Evolutionary conservation across 305 asterid genomes (phyloP).

Genomic region (Striga hermonthica): DNA sequence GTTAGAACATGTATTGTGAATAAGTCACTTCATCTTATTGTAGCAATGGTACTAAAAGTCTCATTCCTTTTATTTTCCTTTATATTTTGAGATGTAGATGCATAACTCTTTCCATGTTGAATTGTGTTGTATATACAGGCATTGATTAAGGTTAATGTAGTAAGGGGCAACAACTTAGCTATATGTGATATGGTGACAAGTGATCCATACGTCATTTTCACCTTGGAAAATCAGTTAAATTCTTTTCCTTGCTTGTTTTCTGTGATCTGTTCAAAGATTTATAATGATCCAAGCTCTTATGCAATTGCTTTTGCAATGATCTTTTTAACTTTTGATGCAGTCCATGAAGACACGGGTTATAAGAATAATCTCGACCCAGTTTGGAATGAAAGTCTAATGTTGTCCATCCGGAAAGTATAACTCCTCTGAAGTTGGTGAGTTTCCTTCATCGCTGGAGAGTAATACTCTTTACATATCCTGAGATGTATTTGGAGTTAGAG

Average conservation of each 20-base stretch:
- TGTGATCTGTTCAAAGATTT: neutral
- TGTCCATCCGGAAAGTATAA: constrained; percentile 79
- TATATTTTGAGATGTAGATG: neutral
- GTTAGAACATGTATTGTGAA: constrained; percentile 16
- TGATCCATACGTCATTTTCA: constrained; percentile 75
- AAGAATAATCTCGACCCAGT: constrained; percentile 89
- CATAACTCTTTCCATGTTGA: constrained; percentile 16
- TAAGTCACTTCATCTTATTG: neutral
- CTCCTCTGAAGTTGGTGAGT: constrained; percentile 79
- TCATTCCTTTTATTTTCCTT: too few species aligned
- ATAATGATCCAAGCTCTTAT: constrained; percentile 1
- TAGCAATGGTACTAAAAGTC: too few species aligned
- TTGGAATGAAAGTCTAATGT: constrained; percentile 92
- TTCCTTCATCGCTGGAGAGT: neutral
- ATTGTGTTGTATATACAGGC: constrained; percentile 55
- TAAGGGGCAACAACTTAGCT: constrained; percentile 74
- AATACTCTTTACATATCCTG: too few species aligned
- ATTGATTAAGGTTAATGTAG: constrained; percentile 67
- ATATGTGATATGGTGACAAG: constrained; percentile 79
- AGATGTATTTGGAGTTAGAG: too few species aligned
- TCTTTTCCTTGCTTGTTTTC: constrained; percentile 2
- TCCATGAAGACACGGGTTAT: constrained; percentile 86
- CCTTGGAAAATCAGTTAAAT: constrained; percentile 71
- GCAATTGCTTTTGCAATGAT: constrained; percentile 16
- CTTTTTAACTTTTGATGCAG: constrained; percentile 44